phyloP scores from a whole-genome alignment of 345 rosid species.

The Citrus unshiu region DNA sequence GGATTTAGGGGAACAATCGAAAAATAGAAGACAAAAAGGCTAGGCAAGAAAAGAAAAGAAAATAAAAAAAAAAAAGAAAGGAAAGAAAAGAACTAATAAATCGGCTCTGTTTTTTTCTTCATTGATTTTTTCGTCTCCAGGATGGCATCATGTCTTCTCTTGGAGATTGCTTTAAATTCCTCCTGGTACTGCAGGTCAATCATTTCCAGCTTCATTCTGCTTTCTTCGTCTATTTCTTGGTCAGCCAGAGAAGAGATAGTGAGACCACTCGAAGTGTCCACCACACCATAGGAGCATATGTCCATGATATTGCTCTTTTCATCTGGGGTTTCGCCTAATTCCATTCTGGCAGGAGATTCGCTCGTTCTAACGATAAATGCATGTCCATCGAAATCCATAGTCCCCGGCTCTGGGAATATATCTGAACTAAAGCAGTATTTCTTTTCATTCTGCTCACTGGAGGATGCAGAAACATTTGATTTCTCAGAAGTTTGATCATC shows the following conservation, averaged over 20 bases:
- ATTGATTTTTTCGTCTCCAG: constrained; percentile 42
- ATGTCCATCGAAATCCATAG: constrained; percentile 13
- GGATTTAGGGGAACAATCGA: neutral
- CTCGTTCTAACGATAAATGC: neutral
- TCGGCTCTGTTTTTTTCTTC: constrained; percentile 27
- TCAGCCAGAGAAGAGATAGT: neutral
- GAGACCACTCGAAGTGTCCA: neutral
- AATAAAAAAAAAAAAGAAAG: neutral
- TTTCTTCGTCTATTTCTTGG: constrained; percentile 32
- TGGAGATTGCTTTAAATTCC: constrained; percentile 48
- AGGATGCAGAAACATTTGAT: constrained; percentile 42
- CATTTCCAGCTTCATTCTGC: constrained; percentile 45
- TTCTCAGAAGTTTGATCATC: constrained; percentile 36
- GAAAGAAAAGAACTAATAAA: constrained; percentile 10
- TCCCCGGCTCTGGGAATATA: constrained; percentile 24
- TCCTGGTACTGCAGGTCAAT: constrained; percentile 64
- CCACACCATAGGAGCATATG: neutral
- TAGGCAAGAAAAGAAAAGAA: neutral
- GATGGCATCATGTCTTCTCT: constrained; percentile 66
- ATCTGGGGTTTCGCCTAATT: neutral
- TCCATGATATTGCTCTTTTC: constrained; percentile 11
- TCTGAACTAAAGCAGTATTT: constrained; percentile 26
- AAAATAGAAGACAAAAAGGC: neutral
- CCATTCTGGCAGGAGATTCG: constrained; percentile 9
- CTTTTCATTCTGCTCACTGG: constrained; percentile 32